Base-by-base conservation (phyloP, 2,329 filamentous ascomycete species). In the Fusarium sororula region DNA sequence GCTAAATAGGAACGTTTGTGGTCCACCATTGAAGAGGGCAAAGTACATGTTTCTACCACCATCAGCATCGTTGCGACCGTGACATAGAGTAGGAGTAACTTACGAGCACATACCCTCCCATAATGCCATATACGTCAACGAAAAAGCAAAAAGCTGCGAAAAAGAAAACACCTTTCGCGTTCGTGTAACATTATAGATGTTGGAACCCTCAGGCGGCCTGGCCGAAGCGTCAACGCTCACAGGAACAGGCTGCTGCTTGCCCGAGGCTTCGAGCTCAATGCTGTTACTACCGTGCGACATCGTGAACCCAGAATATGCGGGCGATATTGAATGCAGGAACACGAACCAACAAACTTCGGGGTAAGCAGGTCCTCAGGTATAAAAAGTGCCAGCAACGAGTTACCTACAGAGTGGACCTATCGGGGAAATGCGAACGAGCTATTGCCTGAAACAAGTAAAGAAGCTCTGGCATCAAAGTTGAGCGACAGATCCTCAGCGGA, bases 31-130 rank as follows among this genome's bases (percentile, higher is more conserved):
- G 62, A 54, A 78, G 3, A 77, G 65, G 15, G 75, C 75, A 72
- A 77, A 77, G 58, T 72, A 77, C 75, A 78, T 77, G 50, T 77
- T 78, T 15, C 75, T 77, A 32, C 3, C 0, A 13, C 7, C 10
- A 26, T 74, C 18, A 76, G 65, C 10, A 50, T 30, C 17, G 0
- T 5, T 6, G 7, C 3, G 17, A 13, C 5, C 2, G 18, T 2
- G 14, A 8, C 4, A n/a, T 5, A 1, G 6, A 14, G 8, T 6
- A 7, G 18, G 20, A 10, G 2, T 30, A 10, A 74, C 74, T 39
- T 58, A 77, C 75, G 75, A 73, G 73, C 75, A 77, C 73, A 77
- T 77, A 24, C 75, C 75, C 28, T 77, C 75, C 75, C 75, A 77
- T 26, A 77, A 28, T 39, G 75, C 61, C 75, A 77, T 77, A 20